Percentiles rank a stretch among this genome's conserved stretches.
Conservation (phyloP, 257 asterid genomes). For the Jasminum sambac region DNA sequence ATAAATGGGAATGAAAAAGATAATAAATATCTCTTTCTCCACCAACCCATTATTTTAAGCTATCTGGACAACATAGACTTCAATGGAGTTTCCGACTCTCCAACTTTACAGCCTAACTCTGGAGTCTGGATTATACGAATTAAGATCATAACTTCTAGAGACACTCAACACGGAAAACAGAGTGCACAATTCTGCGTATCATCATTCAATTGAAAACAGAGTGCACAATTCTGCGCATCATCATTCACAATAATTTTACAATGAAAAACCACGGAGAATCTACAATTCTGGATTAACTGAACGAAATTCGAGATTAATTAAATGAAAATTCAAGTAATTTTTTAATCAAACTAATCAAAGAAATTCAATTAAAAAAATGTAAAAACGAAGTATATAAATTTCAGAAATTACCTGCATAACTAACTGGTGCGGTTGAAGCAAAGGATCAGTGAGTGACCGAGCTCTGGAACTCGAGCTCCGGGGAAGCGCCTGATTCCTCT, state of each 20-base stretch:
- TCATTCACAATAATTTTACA: not conserved
- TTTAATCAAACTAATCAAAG: not conserved
- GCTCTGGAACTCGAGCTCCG: constrained; percentile 90
- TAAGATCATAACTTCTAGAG: constrained; percentile 21
- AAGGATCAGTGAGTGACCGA: constrained; percentile 89
- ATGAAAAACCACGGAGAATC: not conserved
- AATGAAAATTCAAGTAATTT: not conserved
- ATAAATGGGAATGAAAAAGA: not conserved
- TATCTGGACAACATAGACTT: constrained; percentile 27
- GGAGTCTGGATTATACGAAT: constrained; percentile 16
- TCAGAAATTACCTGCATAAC: constrained; percentile 59
- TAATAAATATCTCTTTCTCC: constrained; percentile 15
- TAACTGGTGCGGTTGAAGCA: constrained; percentile 93
- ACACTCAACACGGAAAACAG: constrained; percentile 10
- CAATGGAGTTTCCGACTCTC: constrained; percentile 24
- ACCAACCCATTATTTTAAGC: constrained; percentile 23
- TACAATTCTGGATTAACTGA: not conserved
- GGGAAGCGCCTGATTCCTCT: constrained; percentile 62
- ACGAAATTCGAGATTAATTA: no score
- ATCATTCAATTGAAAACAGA: constrained; percentile 15
- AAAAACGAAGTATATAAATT: not conserved
- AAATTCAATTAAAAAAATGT: not conserved
- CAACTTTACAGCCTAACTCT: constrained; percentile 22
- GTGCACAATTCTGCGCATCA: not conserved
- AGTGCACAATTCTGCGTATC: not conserved